Evolutionary conservation across 495 filamentous ascomycete genomes (phyloP).

Genomic region (Podospora fimiseda): DNA sequence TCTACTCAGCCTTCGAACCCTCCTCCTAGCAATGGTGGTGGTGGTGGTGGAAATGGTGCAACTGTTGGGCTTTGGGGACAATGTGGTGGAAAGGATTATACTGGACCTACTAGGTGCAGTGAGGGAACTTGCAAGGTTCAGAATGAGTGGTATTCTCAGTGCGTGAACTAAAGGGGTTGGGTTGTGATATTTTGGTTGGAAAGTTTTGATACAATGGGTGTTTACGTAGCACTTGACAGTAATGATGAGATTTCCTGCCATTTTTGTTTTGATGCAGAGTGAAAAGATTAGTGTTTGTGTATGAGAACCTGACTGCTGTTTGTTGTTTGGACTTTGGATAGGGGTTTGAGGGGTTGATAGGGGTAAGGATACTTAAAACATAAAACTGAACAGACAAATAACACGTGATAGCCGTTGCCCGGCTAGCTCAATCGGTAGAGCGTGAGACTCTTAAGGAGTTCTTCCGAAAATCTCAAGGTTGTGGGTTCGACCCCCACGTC

Average conservation of each 20-base stretch:
- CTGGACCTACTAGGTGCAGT: constrained; percentile 4
- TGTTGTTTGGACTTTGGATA: too few species aligned
- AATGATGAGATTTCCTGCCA: too few species aligned
- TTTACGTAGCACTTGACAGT: too few species aligned
- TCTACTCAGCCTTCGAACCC: background rate
- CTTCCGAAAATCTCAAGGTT: constrained; percentile 6
- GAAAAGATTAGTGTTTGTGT: too few species aligned
- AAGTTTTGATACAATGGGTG: too few species aligned
- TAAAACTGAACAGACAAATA: background rate
- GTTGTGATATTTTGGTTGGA: too few species aligned
- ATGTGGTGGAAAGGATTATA: constrained; percentile 12
- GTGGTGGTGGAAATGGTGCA: too few species aligned
- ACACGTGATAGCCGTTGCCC: constrained; percentile 6
- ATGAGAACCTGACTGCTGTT: too few species aligned
- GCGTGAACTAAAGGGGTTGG: too few species aligned
- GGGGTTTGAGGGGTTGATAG: too few species aligned
- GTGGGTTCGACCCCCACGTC: constrained; percentile 9
- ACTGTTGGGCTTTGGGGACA: constrained; percentile 6
- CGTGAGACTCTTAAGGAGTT: constrained; percentile 64
- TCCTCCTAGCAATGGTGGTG: background rate
- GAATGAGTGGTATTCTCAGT: constrained; percentile 15
- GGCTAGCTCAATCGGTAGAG: constrained; percentile 77
- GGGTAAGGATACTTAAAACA: too few species aligned
- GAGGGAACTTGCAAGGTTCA: constrained; percentile 9
- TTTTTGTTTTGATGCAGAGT: too few species aligned